Percentiles rank a stretch among this genome's conserved stretches.
Conservation (phyloP, 2,329 filamentous ascomycete species). For the Alternaria hordeiaustralica region DNA sequence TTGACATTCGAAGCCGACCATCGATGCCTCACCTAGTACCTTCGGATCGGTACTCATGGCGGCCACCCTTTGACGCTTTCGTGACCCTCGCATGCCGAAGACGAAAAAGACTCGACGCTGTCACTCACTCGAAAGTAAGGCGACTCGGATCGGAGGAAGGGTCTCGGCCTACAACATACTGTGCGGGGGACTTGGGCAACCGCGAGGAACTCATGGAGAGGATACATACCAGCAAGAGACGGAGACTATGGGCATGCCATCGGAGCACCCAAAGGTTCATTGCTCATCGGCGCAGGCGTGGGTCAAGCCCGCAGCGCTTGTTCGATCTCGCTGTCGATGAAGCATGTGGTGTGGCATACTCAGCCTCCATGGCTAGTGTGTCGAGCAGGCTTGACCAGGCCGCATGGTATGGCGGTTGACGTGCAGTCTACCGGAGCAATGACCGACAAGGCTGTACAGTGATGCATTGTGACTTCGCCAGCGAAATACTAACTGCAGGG, state of each 20-base stretch:
- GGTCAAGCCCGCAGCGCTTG: background rate
- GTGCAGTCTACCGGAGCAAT: background rate
- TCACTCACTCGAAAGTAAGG: background rate
- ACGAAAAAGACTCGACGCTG: background rate
- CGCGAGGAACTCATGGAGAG: background rate
- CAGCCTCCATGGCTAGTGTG: background rate
- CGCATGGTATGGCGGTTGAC: background rate
- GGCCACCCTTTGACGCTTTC: background rate
- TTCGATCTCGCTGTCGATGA: background rate
- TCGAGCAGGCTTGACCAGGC: background rate
- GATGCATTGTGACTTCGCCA: background rate
- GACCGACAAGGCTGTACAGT: background rate
- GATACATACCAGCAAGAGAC: background rate
- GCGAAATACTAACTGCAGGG: background rate
- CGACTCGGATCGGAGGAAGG: background rate
- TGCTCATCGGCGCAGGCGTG: background rate
- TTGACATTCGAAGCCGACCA: background rate
- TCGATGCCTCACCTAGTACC: background rate
- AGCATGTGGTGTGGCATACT: background rate
- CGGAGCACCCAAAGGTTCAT: background rate
- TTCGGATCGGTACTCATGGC: background rate
- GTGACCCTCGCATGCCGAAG: background rate
- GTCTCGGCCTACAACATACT: background rate
- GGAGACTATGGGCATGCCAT: background rate
- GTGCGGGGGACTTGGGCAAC: background rate